Evolutionary conservation across 2,329 filamentous ascomycete genomes (phyloP).

Genomic region (Colletotrichum magnum): DNA sequence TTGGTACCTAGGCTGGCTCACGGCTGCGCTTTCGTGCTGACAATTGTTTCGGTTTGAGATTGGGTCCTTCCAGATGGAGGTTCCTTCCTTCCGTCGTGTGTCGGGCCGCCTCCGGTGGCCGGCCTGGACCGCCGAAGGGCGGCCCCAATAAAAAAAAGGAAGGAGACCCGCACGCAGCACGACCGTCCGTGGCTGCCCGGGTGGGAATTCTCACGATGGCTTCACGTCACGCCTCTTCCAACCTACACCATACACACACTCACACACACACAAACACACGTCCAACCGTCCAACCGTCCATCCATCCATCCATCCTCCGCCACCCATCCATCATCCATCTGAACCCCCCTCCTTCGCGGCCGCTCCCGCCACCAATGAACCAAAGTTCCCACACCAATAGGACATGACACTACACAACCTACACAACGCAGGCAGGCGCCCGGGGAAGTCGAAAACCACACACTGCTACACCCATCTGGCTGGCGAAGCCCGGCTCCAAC

Average conservation of each 20-base stretch:
- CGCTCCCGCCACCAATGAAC: constrained; percentile 21
- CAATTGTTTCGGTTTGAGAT: neutral
- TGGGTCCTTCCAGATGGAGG: neutral
- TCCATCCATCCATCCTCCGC: no score
- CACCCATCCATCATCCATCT: neutral
- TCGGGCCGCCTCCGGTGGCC: constrained; percentile 3
- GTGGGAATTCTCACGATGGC: constrained; percentile 28
- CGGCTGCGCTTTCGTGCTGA: no score
- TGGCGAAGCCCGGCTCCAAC: neutral
- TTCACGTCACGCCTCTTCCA: constrained; percentile 20
- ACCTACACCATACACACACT: constrained; percentile 3
- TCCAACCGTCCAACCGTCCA: no score
- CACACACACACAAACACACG: no score
- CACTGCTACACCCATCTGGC: neutral
- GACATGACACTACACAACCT: no score
- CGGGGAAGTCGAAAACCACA: neutral
- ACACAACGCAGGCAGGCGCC: no score
- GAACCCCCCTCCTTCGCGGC: constrained; percentile 9
- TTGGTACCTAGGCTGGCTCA: no score
- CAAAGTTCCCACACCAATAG: no score
- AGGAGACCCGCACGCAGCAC: constrained; percentile 10
- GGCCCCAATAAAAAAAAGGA: neutral
- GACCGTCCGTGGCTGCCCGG: constrained; percentile 19
- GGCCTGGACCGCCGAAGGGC: constrained; percentile 26
- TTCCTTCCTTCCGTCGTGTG: constrained; percentile 1